These are phyloP conservation scores for Boletus coccyginus DNA, from an alignment of 768 basidiomycete genomes.

Conservation along the genomic window DNA sequence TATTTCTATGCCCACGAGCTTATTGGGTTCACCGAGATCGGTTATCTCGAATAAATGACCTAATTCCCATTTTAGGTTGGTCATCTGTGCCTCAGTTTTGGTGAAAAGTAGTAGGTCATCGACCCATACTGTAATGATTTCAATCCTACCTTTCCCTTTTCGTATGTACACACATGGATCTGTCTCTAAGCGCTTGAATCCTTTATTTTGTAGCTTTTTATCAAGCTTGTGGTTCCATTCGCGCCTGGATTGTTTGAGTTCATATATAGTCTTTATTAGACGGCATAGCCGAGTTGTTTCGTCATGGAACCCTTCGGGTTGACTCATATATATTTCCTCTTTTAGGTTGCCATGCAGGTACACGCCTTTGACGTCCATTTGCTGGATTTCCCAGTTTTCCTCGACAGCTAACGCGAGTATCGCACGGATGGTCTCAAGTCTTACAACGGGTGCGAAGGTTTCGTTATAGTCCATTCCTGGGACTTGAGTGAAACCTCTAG, in stretches of 20 bases:
- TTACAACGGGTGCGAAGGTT: conserved; percentile 31
- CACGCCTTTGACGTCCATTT: conserved; percentile 29
- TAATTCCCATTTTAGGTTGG: neutral
- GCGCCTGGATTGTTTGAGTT: conserved; percentile 28
- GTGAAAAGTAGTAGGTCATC: neutral
- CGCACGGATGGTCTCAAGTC: conserved; percentile 17
- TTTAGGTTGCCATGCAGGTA: conserved; percentile 31
- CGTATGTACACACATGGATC: neutral
- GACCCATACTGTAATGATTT: neutral
- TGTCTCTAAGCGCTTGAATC: neutral
- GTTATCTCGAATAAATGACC: neutral
- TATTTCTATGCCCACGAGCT: neutral
- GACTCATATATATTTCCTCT: conserved; percentile 35
- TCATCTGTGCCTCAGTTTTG: neutral
- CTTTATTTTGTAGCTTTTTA: neutral
- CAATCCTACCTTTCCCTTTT: neutral
- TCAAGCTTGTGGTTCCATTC: conserved; percentile 32
- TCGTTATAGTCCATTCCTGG: conserved; percentile 36
- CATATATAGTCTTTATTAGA: conserved; percentile 26
- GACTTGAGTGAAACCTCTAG: conserved; percentile 38
- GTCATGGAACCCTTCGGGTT: conserved; percentile 25
- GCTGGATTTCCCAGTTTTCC: conserved; percentile 26
- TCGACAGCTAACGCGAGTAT: conserved; percentile 21
- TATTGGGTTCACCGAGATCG: neutral
- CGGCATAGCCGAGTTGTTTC: conserved; percentile 12